phyloP scores from a whole-genome alignment of 169 alveolate genomes.

The Eimeria praecox region DNA sequence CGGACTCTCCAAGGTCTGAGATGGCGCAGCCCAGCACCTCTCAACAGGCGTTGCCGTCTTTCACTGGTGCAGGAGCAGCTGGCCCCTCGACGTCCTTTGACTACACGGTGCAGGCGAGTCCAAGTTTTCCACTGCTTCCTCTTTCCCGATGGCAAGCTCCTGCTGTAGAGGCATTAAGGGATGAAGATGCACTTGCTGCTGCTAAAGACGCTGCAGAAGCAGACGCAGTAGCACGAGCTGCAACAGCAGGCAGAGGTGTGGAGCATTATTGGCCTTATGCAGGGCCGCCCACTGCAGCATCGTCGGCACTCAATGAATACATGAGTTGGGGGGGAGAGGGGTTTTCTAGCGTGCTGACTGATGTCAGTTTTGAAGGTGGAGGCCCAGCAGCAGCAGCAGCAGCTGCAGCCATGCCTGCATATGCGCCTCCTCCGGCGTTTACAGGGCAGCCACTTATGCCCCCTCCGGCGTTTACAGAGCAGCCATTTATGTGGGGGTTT shows the following conservation, averaged over 20 bases:
- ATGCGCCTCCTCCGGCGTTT: neutral
- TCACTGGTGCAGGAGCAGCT: neutral
- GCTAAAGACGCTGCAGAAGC: too few relatives aligned
- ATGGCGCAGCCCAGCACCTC: neutral
- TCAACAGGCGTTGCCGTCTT: neutral
- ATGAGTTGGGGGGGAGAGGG: neutral
- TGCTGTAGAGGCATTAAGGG: neutral
- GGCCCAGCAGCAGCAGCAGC: neutral
- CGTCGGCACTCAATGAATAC: neutral
- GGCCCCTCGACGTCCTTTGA: neutral
- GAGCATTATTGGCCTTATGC: neutral
- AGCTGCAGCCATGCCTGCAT: neutral
- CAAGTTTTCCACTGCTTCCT: neutral
- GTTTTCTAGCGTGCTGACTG: too few relatives aligned
- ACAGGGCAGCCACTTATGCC: neutral
- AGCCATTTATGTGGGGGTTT: neutral
- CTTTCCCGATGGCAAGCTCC: neutral
- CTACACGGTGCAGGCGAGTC: neutral
- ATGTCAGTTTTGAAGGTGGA: neutral
- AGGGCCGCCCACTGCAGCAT: neutral
- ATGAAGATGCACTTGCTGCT: neutral
- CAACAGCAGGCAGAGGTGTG: neutral
- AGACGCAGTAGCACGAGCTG: too few relatives aligned
- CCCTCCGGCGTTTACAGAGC: neutral
- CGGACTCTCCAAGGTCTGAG: neutral